A percentile compares a stretch with the other conserved stretches of the same genome.
These are phyloP conservation scores for Termitomyces sp. DNA, from an alignment of 768 basidiomycete species.

Conservation along the genomic window DNA sequence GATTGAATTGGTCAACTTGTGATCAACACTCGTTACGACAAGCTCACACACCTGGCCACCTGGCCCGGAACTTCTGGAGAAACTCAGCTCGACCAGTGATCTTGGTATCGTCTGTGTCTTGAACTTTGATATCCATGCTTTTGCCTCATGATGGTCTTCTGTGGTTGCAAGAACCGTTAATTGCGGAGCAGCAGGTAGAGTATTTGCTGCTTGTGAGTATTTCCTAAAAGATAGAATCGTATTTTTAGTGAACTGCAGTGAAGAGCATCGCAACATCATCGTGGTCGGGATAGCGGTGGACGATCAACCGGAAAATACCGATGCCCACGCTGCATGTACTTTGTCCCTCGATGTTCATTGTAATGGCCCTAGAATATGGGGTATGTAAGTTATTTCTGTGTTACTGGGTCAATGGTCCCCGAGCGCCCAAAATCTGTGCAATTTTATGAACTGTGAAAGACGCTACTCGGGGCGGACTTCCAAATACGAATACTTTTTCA, in stretches of 20 bases:
- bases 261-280: conserved; percentile 2
- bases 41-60: conserved; percentile 62
- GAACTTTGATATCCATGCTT: conserved; percentile 51
- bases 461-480: background rate
- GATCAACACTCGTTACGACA: background rate
- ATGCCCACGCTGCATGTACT: background rate
- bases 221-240: background rate
- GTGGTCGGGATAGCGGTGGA: background rate
- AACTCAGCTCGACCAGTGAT: conserved; percentile 53
- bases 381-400: background rate
- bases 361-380: background rate
- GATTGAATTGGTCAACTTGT: background rate
- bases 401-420: background rate
- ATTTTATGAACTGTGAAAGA: background rate
- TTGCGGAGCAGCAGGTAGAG: conserved; percentile 39
- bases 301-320: background rate
- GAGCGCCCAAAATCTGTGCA: background rate
- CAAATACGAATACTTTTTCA: background rate
- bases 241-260: background rate
- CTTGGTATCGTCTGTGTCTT: conserved; percentile 39
- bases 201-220: conserved; percentile 7
- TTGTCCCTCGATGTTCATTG: background rate
- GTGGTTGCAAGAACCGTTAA: conserved; percentile 28
- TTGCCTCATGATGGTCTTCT: conserved; percentile 41
- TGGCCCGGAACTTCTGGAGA: conserved; percentile 78